Evolutionary conservation across 2,329 filamentous ascomycete genomes (phyloP).

Genomic region (Pseudogymnoascus verrucosus): DNA sequence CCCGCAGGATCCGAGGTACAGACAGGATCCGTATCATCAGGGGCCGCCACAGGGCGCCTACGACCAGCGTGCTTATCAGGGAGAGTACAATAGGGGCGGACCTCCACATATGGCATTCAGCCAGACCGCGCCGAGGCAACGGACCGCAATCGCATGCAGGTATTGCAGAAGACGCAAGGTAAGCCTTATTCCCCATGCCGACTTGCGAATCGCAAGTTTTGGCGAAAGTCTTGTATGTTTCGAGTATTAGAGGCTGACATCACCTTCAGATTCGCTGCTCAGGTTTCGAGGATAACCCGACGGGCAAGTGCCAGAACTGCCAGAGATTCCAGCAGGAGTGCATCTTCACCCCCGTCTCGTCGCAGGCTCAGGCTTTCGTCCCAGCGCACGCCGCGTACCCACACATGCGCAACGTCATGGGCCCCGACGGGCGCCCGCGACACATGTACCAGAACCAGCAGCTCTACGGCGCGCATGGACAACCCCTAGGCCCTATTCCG

Average conservation of each 20-base stretch:
- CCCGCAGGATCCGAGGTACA: conserved; percentile 21
- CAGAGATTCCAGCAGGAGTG: conserved; percentile 68
- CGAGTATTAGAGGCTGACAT: not conserved
- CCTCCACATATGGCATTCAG: conserved; percentile 25
- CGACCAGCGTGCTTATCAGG: conserved; percentile 22
- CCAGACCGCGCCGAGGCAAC: conserved; percentile 48
- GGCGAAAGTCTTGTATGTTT: not conserved
- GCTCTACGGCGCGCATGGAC: conserved; percentile 33
- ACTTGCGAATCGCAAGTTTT: not conserved
- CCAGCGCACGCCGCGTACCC: conserved; percentile 61
- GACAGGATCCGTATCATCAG: conserved; percentile 22
- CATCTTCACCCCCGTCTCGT: conserved; percentile 68
- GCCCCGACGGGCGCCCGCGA: conserved; percentile 26
- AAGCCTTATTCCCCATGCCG: conserved; percentile 16
- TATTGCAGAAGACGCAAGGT: conserved; percentile 55
- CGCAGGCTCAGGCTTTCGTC: conserved; percentile 66
- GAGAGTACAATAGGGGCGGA: conserved; percentile 21
- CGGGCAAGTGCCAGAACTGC: conserved; percentile 67
- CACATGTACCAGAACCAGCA: conserved; percentile 22
- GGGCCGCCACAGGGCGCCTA: conserved; percentile 18
- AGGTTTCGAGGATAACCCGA: conserved; percentile 62
- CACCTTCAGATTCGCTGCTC: conserved; percentile 61
- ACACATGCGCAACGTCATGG: conserved; percentile 38
- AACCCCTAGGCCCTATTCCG: conserved; percentile 27
- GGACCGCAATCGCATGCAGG: conserved; percentile 52